Base-by-base conservation (phyloP, 768 basidiomycete genomes). In the Leccinum subgranulosum region DNA sequence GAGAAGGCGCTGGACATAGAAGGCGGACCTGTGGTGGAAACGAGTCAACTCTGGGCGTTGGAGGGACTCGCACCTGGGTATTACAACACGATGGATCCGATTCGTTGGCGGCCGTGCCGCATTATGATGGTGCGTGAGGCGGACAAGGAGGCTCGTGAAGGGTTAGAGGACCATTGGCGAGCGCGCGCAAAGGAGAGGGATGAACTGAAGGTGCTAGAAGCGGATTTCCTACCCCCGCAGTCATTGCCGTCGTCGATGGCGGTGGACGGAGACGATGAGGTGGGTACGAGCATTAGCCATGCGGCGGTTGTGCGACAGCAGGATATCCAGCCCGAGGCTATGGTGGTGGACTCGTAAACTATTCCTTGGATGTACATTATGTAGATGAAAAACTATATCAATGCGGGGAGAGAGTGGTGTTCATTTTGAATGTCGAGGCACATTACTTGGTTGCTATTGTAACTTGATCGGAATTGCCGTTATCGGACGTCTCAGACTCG, bases 31-130 rank as follows among this genome's bases (percentile, higher is more conserved):
- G 60, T 81, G n/a, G 49, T 73, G 10, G 75, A 77, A 29, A 75
- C 68, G 12, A 78, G 77, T 49, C 80, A 87, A 65, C 69, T 91
- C 7, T 89, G 86, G 81, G 81, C 89, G 19, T 73, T 92, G 63
- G 88, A 91, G 62, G 89, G 89, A 3, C 71, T 92, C 28, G 74
- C 80, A 0, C 81, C 86, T 3, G 90, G 90, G 0, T 81, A 79
- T 60, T 77, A 81, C 63, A 89, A 89, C 64, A 77, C 84, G 29
- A 84, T 89, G 69, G 88, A 90, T 60, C 86, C 89, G n/a, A 73
- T 75, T 39, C 71, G 70, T 25, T 86, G 84, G 76, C 84, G 82
- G 69, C 63, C 74, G 14, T 74, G 69, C 31, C 76, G 90, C 12
- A 57, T 74, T 51, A 65, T 61, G 53, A 90, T 89, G 87, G 63